Evolutionary conservation across 805 yeast species (phyloP), one percentile per base, ranked within the genome.

Genomic region (Candida peoriensis): DNA sequence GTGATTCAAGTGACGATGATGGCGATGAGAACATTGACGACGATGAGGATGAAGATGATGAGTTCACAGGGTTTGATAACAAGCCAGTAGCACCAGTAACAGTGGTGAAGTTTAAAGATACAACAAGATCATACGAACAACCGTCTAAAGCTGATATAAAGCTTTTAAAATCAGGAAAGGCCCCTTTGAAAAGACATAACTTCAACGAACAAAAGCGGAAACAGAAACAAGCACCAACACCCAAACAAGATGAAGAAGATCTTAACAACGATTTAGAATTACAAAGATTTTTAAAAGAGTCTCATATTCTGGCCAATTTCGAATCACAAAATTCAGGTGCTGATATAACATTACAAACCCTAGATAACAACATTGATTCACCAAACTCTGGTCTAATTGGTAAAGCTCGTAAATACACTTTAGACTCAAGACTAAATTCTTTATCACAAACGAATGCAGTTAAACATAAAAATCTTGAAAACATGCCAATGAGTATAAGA

Each of bases 401-500:
- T 7, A 78, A 76, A 32, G 81, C 85, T 2, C 64, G 90, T 38
- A 70, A 72, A 34, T 70, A 82, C 41, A 76, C 86, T 0, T 54
- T 83, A 32, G 76, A 76, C 35, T 69, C 74, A 27, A 64, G 90
- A 37, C 60, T 84, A 37, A 58, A 72, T 11, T 57, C 63, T 9
- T 42, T 76, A 2, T 68, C 85, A 0, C 47, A 64, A 6, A 53
- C 64, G 0, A 69, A 71, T 39, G 81, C 70, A 12, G 57, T 54
- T 20, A 48, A 47, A 41, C 26, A 34, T 30, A 32, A 39, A 23
- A 73, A 63, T 35, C 57, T 81, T 23, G 93, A 84, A 46, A 83
- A 78, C 33, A 85, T 87, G 76, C 96, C 97, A 15, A 89, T 93
- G 88, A 57, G 73, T 14, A 76, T 87, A 67, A 72, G 97, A 37